A percentile compares a stretch with the other conserved stretches of the same genome.
phyloP scores from a whole-genome alignment of 2,329 filamentous ascomycete genomes.

The Fusarium sp. region DNA sequence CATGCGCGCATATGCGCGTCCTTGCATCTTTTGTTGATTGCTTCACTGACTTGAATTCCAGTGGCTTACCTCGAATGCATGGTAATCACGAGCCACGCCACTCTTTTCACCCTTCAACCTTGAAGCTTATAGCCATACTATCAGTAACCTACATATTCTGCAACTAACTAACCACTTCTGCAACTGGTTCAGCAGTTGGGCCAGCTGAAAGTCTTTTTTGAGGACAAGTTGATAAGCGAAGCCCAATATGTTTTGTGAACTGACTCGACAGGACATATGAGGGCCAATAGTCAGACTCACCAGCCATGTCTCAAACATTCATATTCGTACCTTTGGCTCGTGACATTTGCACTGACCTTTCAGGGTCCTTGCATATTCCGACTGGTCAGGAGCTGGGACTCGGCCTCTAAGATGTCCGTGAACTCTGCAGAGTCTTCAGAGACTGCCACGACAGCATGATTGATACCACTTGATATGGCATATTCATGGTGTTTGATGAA shows the following conservation, averaged over 20 bases:
- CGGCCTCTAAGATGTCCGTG: conserved; percentile 21
- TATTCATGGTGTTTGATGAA: background rate
- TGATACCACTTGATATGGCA: conserved; percentile 14
- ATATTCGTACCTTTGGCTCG: conserved; percentile 19
- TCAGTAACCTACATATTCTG: background rate
- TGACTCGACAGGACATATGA: conserved; percentile 22
- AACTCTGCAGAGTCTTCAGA: conserved; percentile 23
- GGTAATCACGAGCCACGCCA: conserved; percentile 39
- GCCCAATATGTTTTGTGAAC: conserved; percentile 10
- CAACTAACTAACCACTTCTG: background rate
- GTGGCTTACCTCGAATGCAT: conserved; percentile 29
- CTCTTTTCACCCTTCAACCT: conserved; percentile 1
- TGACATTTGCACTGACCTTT: conserved; percentile 31
- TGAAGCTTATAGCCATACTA: background rate
- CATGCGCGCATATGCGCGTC: conserved; percentile 20
- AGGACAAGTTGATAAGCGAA: conserved; percentile 14
- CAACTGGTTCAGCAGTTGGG: background rate
- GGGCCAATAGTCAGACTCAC: conserved; percentile 25
- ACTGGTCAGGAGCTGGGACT: conserved; percentile 36
- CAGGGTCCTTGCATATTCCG: conserved; percentile 32
- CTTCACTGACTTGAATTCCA: conserved; percentile 35
- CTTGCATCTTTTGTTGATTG: conserved; percentile 32
- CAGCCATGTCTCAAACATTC: conserved; percentile 35
- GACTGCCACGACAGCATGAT: conserved; percentile 36
- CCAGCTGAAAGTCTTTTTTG: conserved; percentile 5